Percentiles rank a stretch among this genome's conserved stretches.
Conservation (phyloP, 495 filamentous ascomycete species). For the Xylaria palmicola region DNA sequence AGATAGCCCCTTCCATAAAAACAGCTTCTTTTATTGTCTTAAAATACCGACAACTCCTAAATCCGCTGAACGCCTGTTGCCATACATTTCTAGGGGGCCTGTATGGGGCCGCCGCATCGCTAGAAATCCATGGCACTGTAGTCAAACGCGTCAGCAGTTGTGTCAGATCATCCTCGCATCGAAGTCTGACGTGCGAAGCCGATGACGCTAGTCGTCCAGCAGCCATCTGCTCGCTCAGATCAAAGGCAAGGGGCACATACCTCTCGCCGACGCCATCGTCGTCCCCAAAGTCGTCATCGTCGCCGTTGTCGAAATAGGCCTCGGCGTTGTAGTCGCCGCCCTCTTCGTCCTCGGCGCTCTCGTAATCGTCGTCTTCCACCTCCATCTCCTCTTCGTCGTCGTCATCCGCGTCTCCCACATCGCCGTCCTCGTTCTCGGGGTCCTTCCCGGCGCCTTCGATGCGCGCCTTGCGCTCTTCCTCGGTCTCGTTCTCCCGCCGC, state of each 20-base stretch:
- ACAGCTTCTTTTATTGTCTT: not conserved
- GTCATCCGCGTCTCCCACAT: conserved; percentile 35
- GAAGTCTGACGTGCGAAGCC: conserved; percentile 30
- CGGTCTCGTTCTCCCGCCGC: conserved; percentile 36
- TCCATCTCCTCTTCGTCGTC: conserved; percentile 48
- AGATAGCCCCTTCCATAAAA: not conserved
- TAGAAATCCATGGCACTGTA: conserved; percentile 18
- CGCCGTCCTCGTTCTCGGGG: conserved; percentile 38
- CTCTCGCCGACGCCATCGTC: conserved; percentile 48
- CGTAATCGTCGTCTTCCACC: conserved; percentile 44
- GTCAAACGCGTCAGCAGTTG: conserved; percentile 4
- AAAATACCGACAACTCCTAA: not conserved
- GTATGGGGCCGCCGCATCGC: conserved; percentile 43
- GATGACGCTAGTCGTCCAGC: not conserved
- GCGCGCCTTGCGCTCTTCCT: conserved; percentile 40
- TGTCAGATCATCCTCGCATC: conserved; percentile 49
- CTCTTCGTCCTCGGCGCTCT: conserved; percentile 46
- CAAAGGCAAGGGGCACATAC: not conserved
- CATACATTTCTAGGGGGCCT: not conserved
- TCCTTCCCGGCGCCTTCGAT: conserved; percentile 35
- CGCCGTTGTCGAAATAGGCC: conserved; percentile 52
- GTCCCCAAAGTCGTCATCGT: conserved; percentile 44
- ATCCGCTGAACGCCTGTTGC: not conserved
- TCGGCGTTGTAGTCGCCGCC: conserved; percentile 58
- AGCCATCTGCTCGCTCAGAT: not conserved